Evolutionary conservation across 1,284 basidiomycete genomes (phyloP).

Genomic region (Apiotrichum gracile): DNA sequence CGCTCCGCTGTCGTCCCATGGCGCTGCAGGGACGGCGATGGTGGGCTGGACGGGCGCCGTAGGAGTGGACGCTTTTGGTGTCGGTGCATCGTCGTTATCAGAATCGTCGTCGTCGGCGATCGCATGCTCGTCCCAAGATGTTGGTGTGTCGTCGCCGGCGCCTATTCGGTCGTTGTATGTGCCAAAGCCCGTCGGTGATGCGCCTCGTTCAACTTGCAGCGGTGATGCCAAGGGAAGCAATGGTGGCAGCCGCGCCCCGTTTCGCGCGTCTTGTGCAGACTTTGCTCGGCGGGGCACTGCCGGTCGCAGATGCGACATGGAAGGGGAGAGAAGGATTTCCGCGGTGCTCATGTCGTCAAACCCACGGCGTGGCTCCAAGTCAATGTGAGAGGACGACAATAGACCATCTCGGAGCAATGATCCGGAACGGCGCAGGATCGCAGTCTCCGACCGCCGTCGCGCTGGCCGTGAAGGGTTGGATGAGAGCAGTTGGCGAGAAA

Average conservation of each 20-base stretch:
- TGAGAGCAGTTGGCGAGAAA: too few species aligned
- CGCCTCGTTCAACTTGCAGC: background rate
- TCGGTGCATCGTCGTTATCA: background rate
- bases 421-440: slow-evolving; percentile 5
- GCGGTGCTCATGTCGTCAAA: background rate
- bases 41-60: background rate
- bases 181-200: background rate
- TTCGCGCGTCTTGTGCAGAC: slow-evolving; percentile 12
- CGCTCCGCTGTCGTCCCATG: background rate
- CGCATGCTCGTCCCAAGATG: slow-evolving; percentile 6
- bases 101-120: slow-evolving; percentile 12
- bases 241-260: background rate
- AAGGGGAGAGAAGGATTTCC: background rate
- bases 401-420: background rate
- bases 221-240: background rate
- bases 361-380: background rate
- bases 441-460: too few species aligned
- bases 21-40: background rate
- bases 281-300: slow-evolving; percentile 5
- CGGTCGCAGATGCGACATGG: background rate
- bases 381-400: background rate
- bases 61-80: background rate
- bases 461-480: too few species aligned
- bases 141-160: background rate
- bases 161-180: background rate